These are phyloP conservation scores for Toxoplasma gondii DNA, from an alignment of 169 alveolate species.

Conservation along the genomic window DNA sequence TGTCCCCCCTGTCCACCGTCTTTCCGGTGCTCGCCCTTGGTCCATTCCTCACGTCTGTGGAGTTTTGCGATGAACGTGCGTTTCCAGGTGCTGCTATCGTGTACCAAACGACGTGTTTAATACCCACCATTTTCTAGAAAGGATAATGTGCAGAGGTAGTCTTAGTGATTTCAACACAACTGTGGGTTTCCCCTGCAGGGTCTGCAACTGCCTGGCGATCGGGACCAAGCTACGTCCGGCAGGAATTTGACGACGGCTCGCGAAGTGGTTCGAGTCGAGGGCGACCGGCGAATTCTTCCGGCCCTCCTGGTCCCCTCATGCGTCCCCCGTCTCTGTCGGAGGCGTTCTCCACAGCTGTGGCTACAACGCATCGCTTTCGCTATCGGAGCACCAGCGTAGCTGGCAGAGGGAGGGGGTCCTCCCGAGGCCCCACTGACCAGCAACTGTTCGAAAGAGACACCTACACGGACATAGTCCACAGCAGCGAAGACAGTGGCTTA, in stretches of 20 bases:
- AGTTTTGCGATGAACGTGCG: no score
- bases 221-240: background rate
- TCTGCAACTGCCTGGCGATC: background rate
- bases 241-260: background rate
- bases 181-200: background rate
- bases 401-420: background rate
- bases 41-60: no score
- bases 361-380: background rate
- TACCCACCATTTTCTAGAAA: no score
- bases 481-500: slow-evolving; percentile 22
- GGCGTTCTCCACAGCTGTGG: background rate
- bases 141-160: no score
- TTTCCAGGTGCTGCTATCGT: no score
- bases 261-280: background rate
- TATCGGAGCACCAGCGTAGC: background rate
- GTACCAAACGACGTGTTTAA: no score
- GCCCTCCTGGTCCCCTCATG: background rate
- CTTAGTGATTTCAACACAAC: background rate
- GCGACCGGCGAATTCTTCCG: background rate
- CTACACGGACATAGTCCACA: background rate
- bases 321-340: background rate
- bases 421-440: background rate
- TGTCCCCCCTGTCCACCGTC: no score
- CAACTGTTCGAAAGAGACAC: background rate
- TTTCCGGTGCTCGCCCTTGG: no score